Conservation (phyloP, 2,329 filamentous ascomycete species). For the Exophiala lecanii-corni region DNA sequence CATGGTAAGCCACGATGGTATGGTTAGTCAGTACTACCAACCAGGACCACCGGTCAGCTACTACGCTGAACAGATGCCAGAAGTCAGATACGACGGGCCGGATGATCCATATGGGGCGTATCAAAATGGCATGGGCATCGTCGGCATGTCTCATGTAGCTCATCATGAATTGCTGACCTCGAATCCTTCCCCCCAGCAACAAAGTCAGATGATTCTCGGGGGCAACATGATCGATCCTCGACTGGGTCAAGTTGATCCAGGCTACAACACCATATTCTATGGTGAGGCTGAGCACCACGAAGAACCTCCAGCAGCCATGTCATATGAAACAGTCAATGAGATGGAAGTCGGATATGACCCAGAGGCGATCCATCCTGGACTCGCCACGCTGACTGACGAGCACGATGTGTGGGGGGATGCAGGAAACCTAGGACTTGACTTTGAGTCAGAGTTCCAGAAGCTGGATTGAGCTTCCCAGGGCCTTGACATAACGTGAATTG, state of each 20-base stretch:
- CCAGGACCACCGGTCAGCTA: constrained; percentile 7
- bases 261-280: constrained; percentile 27
- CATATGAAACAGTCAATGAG: constrained; percentile 22
- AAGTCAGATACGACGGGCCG: constrained; percentile 31
- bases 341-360: constrained; percentile 18
- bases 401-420: constrained; percentile 31
- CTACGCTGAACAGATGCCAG: constrained; percentile 17
- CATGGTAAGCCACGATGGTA: constrained; percentile 14
- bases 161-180: constrained; percentile 41
- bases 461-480: constrained; percentile 10
- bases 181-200: constrained; percentile 25
- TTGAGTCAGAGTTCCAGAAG: constrained; percentile 25
- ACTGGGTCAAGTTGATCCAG: constrained; percentile 29
- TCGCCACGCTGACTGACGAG: constrained; percentile 33
- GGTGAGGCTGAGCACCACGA: constrained; percentile 27
- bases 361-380: constrained; percentile 26
- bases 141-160: constrained; percentile 39
- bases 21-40: constrained; percentile 20
- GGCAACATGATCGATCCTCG: constrained; percentile 41
- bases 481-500: background rate
- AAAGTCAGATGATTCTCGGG: constrained; percentile 26
- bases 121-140: constrained; percentile 30
- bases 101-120: constrained; percentile 23
- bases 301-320: constrained; percentile 20
- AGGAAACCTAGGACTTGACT: constrained; percentile 18